Base-by-base conservation (phyloP, 2,329 filamentous ascomycete genomes). In the Huntiella moniliformis region DNA sequence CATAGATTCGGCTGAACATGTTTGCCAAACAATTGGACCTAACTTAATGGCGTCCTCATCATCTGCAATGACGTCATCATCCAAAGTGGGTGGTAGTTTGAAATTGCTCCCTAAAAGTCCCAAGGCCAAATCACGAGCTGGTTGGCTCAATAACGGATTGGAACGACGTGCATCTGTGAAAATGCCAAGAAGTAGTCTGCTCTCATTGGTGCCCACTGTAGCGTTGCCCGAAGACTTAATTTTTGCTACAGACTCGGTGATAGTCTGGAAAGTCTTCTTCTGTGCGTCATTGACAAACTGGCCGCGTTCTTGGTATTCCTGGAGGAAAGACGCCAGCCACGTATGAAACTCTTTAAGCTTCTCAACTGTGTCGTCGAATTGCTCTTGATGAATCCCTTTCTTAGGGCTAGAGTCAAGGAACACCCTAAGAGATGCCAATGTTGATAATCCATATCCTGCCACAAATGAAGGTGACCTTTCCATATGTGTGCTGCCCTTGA, bases 371-470 rank as follows among this genome's bases (percentile, higher is more conserved):
- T 73, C 71, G 52, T 73, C 72, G 58, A 88, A 82, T 54, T 94
- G 83, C 57, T 92, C 83, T 54, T 94, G 84, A 0, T 83, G 88
- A 3, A 81, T 88, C 54, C 77, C 85, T 10, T 82, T 76, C 54
- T 86, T 79, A 5, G n/a, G 22, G 31, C 73, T 76, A 1, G 79
- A 80, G 38, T 77, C 73, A 12, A 92, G 64, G 54, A 94, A 87
- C 6, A 77, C 71, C 38, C 79, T 73, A 15, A 96, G 66, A 2
- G 84, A 86, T 3, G 86, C 76, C 3, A 96, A 64, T 0, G 82
- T 80, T 1, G 85, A 84, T 13, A 95, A 64, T 1, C 80, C 72
- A 52, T 87, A 81, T 0, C 87, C 88, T 8, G 82, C 78, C 37
- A 92, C 66, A 54, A 95, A 95, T 0, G 77, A 79, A 1, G 85